Evolutionary conservation across 1,284 basidiomycete genomes (phyloP).

Genomic region (Cystobasidiaceae sp.): DNA sequence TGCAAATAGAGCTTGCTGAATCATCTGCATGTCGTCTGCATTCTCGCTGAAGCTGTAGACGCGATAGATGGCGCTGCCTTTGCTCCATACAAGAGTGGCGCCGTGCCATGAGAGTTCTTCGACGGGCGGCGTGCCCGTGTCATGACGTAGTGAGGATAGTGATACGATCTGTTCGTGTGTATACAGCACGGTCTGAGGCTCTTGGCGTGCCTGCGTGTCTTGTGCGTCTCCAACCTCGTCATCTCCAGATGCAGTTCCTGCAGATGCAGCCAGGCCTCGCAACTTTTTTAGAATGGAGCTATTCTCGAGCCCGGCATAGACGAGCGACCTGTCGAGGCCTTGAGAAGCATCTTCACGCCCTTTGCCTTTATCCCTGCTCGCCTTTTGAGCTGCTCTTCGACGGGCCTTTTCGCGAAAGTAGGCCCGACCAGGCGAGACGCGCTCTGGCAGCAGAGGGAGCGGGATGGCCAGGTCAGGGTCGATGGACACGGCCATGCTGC

Average conservation of each 20-base stretch:
- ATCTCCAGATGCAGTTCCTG: neutral
- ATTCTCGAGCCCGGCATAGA: conserved; percentile 3
- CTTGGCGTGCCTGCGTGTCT: too few relatives aligned
- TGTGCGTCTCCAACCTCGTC: too few relatives aligned
- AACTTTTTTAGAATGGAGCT: neutral
- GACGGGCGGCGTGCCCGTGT: neutral
- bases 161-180: too few relatives aligned
- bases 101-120: conserved; percentile 33
- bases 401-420: conserved; percentile 11
- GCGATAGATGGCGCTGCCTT: conserved; percentile 15
- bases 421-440: conserved; percentile 19
- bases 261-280: neutral
- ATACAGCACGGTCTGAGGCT: too few relatives aligned
- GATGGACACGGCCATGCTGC: neutral
- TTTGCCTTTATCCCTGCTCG: conserved; percentile 8
- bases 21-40: neutral
- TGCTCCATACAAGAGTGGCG: conserved; percentile 29
- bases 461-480: neutral
- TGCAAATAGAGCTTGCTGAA: conserved; percentile 33
- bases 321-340: neutral
- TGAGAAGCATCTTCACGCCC: too few relatives aligned
- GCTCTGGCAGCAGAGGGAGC: neutral
- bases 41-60: conserved; percentile 28
- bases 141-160: too few relatives aligned
- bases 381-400: neutral